A percentile compares a stretch with the other conserved stretches of the same genome.
Conservation (phyloP, 768 basidiomycete species). For the Sporobolomyces roseus region DNA sequence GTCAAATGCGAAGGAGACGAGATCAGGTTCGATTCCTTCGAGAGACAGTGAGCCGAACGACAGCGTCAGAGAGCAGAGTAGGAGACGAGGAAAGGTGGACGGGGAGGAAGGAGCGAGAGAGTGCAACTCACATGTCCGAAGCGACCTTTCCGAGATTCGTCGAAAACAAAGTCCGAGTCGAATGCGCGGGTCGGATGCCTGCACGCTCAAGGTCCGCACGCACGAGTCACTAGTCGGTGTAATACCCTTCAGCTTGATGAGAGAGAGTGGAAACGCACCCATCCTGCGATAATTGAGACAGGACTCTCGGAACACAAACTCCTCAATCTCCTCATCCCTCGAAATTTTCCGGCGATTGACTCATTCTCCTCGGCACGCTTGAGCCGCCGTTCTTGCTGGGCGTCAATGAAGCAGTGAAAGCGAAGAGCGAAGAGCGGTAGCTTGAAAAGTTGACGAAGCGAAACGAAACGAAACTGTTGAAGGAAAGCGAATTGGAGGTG, state of each 20-base stretch:
- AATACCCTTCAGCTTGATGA: neutral
- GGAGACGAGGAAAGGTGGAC: too few species aligned
- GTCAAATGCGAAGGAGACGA: too few species aligned
- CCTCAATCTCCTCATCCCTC: slow-evolving; percentile 57
- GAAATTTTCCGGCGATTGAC: neutral
- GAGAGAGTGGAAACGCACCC: neutral
- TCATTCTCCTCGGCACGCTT: too few species aligned
- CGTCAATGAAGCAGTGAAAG: too few species aligned
- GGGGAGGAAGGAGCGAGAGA: neutral
- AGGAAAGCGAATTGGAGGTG: too few species aligned
- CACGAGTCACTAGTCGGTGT: neutral
- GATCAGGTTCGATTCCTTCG: neutral
- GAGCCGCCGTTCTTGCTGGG: too few species aligned
- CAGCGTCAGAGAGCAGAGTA: neutral
- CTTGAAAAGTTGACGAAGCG: too few species aligned
- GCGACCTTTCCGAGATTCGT: slow-evolving; percentile 51
- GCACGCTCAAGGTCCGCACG: too few species aligned
- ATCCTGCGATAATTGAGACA: slow-evolving; percentile 41
- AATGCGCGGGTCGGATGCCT: slow-evolving; percentile 53
- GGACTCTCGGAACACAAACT: slow-evolving; percentile 50
- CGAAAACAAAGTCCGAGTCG: slow-evolving; percentile 59
- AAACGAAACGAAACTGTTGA: too few species aligned
- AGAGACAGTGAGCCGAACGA: slow-evolving; percentile 1
- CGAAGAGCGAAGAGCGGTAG: too few species aligned
- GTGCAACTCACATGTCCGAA: slow-evolving; percentile 42